Evolutionary conservation across 768 basidiomycete genomes (phyloP).

Genomic region (Lentinula raphanica): DNA sequence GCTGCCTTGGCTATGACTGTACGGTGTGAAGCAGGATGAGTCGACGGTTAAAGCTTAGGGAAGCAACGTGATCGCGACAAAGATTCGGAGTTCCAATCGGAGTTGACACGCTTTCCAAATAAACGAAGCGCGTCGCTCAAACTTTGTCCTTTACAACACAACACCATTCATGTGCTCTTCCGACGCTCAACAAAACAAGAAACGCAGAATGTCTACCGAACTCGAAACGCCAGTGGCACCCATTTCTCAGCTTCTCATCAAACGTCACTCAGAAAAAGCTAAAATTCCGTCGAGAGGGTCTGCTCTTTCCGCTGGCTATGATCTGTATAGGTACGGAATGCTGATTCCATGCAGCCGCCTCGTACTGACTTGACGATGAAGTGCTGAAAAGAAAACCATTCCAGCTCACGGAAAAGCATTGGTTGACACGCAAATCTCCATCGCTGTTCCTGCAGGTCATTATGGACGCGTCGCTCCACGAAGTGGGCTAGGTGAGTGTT

Average conservation of each 20-base stretch:
- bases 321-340: constrained; percentile 76
- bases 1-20: no score
- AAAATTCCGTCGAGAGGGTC: constrained; percentile 85
- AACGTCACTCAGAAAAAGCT: constrained; percentile 78
- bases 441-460: constrained; percentile 89
- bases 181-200: constrained; percentile 42
- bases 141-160: constrained; percentile 16
- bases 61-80: neutral
- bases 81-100: constrained; percentile 19
- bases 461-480: constrained; percentile 97
- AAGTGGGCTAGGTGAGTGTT: constrained; percentile 79
- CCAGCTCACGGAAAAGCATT: constrained; percentile 91
- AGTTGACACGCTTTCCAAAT: constrained; percentile 34
- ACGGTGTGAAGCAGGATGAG: neutral
- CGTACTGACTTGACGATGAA: constrained; percentile 24
- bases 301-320: constrained; percentile 86
- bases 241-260: constrained; percentile 63
- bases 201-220: constrained; percentile 52
- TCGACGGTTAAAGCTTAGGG: neutral
- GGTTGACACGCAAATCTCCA: constrained; percentile 85
- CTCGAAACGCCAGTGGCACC: constrained; percentile 31
- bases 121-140: constrained; percentile 19
- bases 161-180: constrained; percentile 14
- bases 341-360: neutral
- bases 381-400: constrained; percentile 79